Base-by-base conservation (phyloP, 257 asterid species). In the Capsicum chinense region DNA sequence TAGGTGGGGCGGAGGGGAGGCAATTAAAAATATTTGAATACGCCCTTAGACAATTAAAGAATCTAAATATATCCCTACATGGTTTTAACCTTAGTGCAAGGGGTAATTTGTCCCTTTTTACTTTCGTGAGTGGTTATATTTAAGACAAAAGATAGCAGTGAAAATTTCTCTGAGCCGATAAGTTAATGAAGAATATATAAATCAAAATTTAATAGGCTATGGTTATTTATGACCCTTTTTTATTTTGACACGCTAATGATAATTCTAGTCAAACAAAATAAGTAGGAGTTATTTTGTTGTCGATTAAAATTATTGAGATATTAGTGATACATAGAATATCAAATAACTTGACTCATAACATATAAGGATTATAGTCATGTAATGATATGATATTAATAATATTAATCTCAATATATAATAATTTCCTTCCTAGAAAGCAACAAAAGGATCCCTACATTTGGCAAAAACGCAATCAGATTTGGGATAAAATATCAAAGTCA, bases 401-500 rank as follows among this genome's bases (percentile, higher is more conserved):
- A 26, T 26, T 26, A 26, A 26, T 26, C 33, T 26, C 33, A 26
- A 50, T 50, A 50, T 13, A 50, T 9, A 9, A 50, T 9, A 50
- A 50, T 50, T 50, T 48, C 54, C 4, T 9, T 50, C 14, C 13
- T 9, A 50, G 9, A 12, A 0, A 50, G 3, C 56, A 50, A 50
- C 13, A 12, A 50, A 50, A 50, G 13, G 13, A 50, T 3, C 13
- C 13, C 56, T 52, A 50, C 13, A 76, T 50, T 66, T 50, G 47
- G 47, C 48, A 52, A 52, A 52, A 52, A 76, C 9, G 60, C 37
- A 68, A 39, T 39, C 12, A 39, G 78, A 68, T 50, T 52, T 50
- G 63, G 63, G 26, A 76, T 76, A 26, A 26, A 76, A 52, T 76
- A 52, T 16, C 19, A 54, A 44, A 44, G 48, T 76, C 81, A 76